Percentiles rank a stretch among this genome's conserved stretches.
Conservation (phyloP, 352 stramenopile species). For the Phytopythium mirpurense region DNA sequence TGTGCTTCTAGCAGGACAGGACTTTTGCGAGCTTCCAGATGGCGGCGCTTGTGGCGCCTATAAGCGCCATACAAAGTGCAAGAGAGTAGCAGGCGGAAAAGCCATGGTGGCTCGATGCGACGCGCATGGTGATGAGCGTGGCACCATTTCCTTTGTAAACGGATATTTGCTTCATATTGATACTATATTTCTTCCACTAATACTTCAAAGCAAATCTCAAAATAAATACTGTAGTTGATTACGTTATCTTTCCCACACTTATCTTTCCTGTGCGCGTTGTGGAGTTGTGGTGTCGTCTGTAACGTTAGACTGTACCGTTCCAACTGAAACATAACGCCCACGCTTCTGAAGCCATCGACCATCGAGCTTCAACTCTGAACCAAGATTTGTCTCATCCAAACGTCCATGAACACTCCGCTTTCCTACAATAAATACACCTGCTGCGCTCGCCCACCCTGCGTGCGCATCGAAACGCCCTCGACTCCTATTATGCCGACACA, state of each 20-base stretch:
- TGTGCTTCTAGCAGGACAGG: too few relatives aligned
- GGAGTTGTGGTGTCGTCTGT: too few relatives aligned
- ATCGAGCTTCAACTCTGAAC: constrained; percentile 1
- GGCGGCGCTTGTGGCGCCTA: background rate
- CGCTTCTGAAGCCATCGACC: background rate
- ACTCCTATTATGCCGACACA: background rate
- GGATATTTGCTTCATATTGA: too few relatives aligned
- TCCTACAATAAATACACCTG: constrained; percentile 3
- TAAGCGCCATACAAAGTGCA: too few relatives aligned
- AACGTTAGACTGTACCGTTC: background rate
- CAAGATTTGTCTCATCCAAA: background rate
- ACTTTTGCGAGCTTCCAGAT: constrained; percentile 2
- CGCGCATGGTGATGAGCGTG: too few relatives aligned
- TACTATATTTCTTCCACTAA: too few relatives aligned
- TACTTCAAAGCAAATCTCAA: too few relatives aligned
- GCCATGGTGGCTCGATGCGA: background rate
- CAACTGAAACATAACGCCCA: background rate
- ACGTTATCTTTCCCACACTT: too few relatives aligned
- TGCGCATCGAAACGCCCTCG: background rate
- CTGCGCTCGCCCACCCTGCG: background rate
- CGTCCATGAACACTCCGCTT: too few relatives aligned
- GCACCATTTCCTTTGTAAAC: too few relatives aligned
- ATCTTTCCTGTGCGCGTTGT: background rate
- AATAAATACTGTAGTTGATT: too few relatives aligned
- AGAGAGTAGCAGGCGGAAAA: background rate